Evolutionary conservation across 805 yeast species (phyloP), one percentile per base, ranked within the genome.

Genomic region (Metschnikowia borealis): DNA sequence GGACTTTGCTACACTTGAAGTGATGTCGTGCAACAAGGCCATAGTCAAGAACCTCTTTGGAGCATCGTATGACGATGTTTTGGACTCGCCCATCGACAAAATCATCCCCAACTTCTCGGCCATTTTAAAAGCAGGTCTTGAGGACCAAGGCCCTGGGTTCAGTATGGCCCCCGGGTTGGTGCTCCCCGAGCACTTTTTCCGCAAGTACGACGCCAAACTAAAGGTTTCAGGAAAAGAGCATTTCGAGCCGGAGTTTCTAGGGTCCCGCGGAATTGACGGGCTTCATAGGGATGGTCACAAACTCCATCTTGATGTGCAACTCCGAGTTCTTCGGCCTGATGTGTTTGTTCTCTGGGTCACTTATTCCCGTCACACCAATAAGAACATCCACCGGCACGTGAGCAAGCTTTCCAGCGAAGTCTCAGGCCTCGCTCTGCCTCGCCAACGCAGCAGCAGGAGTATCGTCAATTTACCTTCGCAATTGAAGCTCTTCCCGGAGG

Each of bases 121-220:
- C 3, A 68, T 81, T 18, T 62, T 83, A 45, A 63, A 67, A 1
- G 54, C 62, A 18, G 82, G 84, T 1, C 50, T 66, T 13, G 65
- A 64, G 2, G 64, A 62, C 29, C 62, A 62, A 38, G 44, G 52
- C 5, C 61, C 62, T 7, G 56, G 53, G 0, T 54, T 62, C 31
- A 56, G 60, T 18, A 48, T 69, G 21, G 63, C 60, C 6, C 80
- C 85, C 0, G 97, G 97, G 1, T 68, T 88, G 46, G 96, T 91
- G 0, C 70, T 91, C 11, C 96, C 97, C 0, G 98, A 91, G 65
- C 97, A 90, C 67, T 85, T 87, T 63, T 90, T 92, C 69, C 78
- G 97, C 54, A 83, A 84, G 56, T 75, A 82, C 47, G 74, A 76
- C 50, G 83, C 86, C 0, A 71, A 77, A 48, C 56, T 69, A 52